A percentile compares a stretch with the other conserved stretches of the same genome.
phyloP scores from a whole-genome alignment of 2,329 filamentous ascomycete genomes.

The Dothistroma septosporum region DNA sequence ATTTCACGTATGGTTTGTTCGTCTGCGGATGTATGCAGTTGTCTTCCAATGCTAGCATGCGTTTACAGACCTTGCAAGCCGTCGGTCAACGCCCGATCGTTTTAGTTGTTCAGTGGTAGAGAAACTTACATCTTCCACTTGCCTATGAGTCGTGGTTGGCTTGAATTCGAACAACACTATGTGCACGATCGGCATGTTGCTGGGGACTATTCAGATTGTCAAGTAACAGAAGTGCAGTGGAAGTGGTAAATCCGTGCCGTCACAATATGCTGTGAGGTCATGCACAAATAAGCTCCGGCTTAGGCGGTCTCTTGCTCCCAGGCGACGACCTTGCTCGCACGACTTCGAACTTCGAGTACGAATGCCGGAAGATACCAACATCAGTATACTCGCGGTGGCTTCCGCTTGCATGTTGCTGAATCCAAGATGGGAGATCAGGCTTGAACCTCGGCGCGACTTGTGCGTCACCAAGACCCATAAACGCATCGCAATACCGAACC shows the following conservation, averaged over 20 bases:
- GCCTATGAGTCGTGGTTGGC: conserved; percentile 44
- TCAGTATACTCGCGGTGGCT: no score
- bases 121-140: conserved; percentile 54
- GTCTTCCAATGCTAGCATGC: conserved; percentile 55
- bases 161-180: conserved; percentile 67
- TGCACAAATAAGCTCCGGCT: background rate
- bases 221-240: background rate
- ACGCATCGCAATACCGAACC: background rate
- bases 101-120: background rate
- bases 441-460: background rate
- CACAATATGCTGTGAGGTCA: background rate
- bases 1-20: conserved; percentile 57
- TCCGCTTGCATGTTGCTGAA: no score
- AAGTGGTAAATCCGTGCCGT: background rate
- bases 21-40: conserved; percentile 58
- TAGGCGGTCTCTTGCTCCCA: no score
- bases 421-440: no score
- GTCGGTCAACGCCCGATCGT: conserved; percentile 4
- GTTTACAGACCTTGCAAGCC: conserved; percentile 48
- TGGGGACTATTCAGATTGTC: conserved; percentile 9
- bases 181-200: conserved; percentile 60
- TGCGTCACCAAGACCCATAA: background rate
- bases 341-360: no score
- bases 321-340: background rate
- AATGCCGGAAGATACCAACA: no score